Conservation (phyloP, 257 asterid species). For the Plantago major region DNA sequence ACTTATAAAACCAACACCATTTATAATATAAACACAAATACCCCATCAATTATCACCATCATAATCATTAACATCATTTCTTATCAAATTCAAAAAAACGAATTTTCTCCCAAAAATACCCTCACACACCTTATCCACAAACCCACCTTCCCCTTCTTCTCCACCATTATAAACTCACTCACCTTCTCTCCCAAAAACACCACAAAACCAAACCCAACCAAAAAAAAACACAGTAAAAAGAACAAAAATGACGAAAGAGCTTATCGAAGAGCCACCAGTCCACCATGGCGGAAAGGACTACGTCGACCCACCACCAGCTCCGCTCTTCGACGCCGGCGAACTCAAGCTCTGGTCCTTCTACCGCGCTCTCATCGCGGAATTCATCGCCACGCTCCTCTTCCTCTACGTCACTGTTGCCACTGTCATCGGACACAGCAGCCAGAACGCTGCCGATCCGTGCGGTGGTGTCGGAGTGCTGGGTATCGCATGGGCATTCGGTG, state of each 20-base stretch:
- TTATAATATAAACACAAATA: background rate
- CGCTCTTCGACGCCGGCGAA: conserved; percentile 57
- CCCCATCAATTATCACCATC: background rate
- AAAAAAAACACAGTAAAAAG: background rate
- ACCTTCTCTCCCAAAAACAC: conserved; percentile 8
- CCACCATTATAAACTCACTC: conserved; percentile 16
- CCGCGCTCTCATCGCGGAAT: conserved; percentile 89
- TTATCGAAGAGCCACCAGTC: conserved; percentile 48
- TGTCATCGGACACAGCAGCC: conserved; percentile 78
- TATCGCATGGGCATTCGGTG: conserved; percentile 95
- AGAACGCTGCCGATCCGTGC: conserved; percentile 50
- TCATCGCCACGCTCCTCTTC: conserved; percentile 87
- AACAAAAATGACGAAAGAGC: conserved; percentile 64
- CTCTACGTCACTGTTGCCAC: conserved; percentile 86
- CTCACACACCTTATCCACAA: conserved; percentile 47
- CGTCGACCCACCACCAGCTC: conserved; percentile 92
- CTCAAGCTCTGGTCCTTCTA: conserved; percentile 75
- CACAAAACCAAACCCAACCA: background rate
- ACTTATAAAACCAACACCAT: too few relatives aligned
- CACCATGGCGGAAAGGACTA: conserved; percentile 65
- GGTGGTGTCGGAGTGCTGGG: conserved; percentile 92
- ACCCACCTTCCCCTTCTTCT: conserved; percentile 18
- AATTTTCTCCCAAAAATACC: conserved; percentile 41
- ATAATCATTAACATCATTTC: too few relatives aligned
- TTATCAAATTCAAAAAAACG: background rate